phyloP scores from a whole-genome alignment of 1,284 basidiomycete species.

The Apiotrichum sp. region DNA sequence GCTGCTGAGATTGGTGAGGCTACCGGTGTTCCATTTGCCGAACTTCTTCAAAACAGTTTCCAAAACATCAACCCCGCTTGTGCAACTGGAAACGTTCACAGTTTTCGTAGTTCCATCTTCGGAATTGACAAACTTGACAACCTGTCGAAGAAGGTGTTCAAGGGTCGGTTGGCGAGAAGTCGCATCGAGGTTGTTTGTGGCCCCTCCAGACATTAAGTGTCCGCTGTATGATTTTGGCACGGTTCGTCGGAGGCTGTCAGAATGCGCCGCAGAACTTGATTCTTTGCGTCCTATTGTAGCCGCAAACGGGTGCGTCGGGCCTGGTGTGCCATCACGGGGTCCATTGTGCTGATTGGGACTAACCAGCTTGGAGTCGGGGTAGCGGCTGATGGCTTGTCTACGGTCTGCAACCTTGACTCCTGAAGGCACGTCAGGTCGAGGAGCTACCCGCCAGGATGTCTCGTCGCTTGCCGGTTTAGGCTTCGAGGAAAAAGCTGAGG shows the following conservation, averaged over 20 bases:
- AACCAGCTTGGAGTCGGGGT: neutral
- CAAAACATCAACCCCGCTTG: conserved; percentile 72
- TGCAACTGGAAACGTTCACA: conserved; percentile 71
- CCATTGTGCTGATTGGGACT: neutral
- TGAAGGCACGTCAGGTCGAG: neutral
- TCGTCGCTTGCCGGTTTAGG: neutral
- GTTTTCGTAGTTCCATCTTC: conserved; percentile 68
- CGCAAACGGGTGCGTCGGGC: conserved; percentile 34
- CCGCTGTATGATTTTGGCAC: neutral
- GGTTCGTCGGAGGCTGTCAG: neutral
- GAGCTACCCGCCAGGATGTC: neutral
- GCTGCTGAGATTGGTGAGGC: conserved; percentile 22
- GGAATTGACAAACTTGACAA: conserved; percentile 77
- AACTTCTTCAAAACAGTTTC: conserved; percentile 83
- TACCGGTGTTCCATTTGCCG: conserved; percentile 55
- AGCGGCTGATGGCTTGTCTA: conserved; percentile 2
- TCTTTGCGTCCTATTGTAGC: conserved; percentile 9
- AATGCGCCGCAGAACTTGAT: neutral
- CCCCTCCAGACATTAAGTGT: neutral
- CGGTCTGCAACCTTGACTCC: neutral
- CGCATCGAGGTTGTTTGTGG: neutral
- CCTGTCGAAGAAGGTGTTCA: neutral
- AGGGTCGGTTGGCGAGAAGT: conserved; percentile 45
- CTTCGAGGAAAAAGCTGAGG: neutral
- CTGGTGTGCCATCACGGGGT: neutral